Evolutionary conservation across 2,329 filamentous ascomycete genomes (phyloP).

Genomic region (Aspergillus persii): DNA sequence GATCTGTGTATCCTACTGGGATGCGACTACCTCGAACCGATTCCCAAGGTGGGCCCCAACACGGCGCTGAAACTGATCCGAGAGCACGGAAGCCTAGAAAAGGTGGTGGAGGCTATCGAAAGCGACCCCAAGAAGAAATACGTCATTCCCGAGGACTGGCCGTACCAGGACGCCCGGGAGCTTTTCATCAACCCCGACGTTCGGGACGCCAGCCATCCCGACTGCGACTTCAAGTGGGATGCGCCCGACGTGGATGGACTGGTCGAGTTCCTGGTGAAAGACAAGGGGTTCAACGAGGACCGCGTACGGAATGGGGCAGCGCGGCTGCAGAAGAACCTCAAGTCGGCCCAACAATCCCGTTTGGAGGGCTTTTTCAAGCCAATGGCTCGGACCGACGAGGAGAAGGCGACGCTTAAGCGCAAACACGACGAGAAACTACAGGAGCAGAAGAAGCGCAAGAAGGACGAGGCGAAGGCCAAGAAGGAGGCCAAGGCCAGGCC

Average conservation of each 20-base stretch:
- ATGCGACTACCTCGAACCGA: slow-evolving; percentile 95
- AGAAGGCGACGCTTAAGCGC: slow-evolving; percentile 82
- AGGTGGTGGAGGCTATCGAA: slow-evolving; percentile 76
- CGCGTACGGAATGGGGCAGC: slow-evolving; percentile 76
- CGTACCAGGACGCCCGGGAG: slow-evolving; percentile 83
- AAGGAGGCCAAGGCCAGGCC: slow-evolving; percentile 86
- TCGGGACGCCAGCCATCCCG: slow-evolving; percentile 72
- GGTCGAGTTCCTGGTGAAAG: slow-evolving; percentile 82
- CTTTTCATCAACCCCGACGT: slow-evolving; percentile 93
- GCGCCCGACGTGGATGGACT: slow-evolving; percentile 86
- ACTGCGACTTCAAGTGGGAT: slow-evolving; percentile 98
- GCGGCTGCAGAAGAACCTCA: slow-evolving; percentile 83
- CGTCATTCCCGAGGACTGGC: slow-evolving; percentile 92
- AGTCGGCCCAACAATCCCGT: slow-evolving; percentile 83
- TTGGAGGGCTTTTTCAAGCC: slow-evolving; percentile 98
- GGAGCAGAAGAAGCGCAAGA: slow-evolving; percentile 91
- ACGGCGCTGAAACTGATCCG: slow-evolving; percentile 93
- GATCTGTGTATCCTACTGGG: slow-evolving; percentile 96
- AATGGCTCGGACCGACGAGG: slow-evolving; percentile 78
- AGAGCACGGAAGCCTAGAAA: slow-evolving; percentile 84
- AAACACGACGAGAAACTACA: slow-evolving; percentile 92
- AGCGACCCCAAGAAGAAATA: slow-evolving; percentile 77
- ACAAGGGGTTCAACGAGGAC: slow-evolving; percentile 97
- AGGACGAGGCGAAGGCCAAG: slow-evolving; percentile 94
- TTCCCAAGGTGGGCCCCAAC: slow-evolving; percentile 88